phyloP scores from a whole-genome alignment of 306 rosid genomes.

The Pyrus communis region DNA sequence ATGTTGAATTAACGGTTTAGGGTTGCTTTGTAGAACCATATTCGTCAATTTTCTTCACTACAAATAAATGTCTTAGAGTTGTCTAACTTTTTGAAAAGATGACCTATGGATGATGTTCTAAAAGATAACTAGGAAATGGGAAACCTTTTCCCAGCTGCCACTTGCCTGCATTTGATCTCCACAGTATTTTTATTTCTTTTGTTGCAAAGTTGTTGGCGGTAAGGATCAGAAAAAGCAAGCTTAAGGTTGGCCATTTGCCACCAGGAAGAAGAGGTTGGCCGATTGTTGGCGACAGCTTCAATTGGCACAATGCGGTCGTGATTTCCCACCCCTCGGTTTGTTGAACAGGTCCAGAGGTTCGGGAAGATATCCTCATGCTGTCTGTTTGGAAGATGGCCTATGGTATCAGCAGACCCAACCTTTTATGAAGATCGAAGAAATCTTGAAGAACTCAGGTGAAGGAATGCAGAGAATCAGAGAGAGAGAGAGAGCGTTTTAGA shows the following conservation, averaged over 20 bases:
- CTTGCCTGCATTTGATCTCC: constrained; percentile 29
- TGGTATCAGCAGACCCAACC: constrained; percentile 79
- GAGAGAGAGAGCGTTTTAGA: too few species aligned
- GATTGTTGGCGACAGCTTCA: constrained; percentile 78
- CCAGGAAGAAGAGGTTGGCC: constrained; percentile 96
- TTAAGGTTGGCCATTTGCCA: constrained; percentile 41
- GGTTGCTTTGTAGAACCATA: too few species aligned
- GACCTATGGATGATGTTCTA: too few species aligned
- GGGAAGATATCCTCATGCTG: constrained; percentile 84
- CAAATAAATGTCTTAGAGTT: too few species aligned
- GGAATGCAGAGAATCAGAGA: too few species aligned
- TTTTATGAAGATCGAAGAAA: constrained; percentile 10
- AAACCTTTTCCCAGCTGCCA: constrained; percentile 10
- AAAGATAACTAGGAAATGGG: constrained; percentile 8
- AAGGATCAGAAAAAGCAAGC: neutral
- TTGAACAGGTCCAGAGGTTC: constrained; percentile 78
- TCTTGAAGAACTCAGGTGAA: too few species aligned
- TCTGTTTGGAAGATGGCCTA: constrained; percentile 78
- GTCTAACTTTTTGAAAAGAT: too few species aligned
- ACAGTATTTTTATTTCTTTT: constrained; percentile 24
- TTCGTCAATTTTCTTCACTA: too few species aligned
- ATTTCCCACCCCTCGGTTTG: constrained; percentile 71
- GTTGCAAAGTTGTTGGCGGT: constrained; percentile 24
- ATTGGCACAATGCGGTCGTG: constrained; percentile 86
- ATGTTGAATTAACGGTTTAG: too few species aligned